Percentiles rank a stretch among this genome's conserved stretches.
These are phyloP conservation scores for Neostapfia colusana DNA, from an alignment of 176 grass and related monocot species.

Conservation along the genomic window DNA sequence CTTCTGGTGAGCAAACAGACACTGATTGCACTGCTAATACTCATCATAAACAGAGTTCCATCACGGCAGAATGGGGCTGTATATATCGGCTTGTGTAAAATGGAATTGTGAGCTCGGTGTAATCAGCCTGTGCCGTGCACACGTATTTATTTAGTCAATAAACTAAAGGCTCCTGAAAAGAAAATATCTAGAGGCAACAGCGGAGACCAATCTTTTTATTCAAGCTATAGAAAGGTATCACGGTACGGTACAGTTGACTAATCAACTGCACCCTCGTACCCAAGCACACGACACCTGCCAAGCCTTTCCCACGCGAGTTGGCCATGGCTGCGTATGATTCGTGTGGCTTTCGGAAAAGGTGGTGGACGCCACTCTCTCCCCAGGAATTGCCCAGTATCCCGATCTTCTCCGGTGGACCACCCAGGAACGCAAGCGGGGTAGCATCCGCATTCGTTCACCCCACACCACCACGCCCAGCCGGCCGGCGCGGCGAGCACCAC, in stretches of 20 bases:
- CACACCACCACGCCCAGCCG: neutral
- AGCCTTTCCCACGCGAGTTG: neutral
- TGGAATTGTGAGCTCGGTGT: neutral
- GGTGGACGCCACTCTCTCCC: neutral
- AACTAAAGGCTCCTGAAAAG: neutral
- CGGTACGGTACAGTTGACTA: too few species aligned
- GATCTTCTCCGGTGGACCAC: neutral
- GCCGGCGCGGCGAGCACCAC: constrained; percentile 1
- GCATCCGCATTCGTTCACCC: neutral
- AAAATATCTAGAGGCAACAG: neutral
- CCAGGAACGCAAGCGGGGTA: neutral
- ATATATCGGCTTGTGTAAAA: neutral
- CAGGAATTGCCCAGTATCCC: neutral
- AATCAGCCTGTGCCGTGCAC: neutral
- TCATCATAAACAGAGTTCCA: neutral
- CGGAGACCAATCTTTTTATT: neutral
- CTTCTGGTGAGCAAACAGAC: neutral
- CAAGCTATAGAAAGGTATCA: neutral
- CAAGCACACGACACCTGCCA: neutral
- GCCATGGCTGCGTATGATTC: neutral
- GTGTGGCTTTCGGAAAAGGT: neutral
- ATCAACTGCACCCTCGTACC: neutral
- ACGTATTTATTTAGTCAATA: neutral
- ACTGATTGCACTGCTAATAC: neutral
- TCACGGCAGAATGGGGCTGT: neutral